Conservation (phyloP, 1,284 basidiomycete genomes). For the Sporisorium iseilematis-ciliati region DNA sequence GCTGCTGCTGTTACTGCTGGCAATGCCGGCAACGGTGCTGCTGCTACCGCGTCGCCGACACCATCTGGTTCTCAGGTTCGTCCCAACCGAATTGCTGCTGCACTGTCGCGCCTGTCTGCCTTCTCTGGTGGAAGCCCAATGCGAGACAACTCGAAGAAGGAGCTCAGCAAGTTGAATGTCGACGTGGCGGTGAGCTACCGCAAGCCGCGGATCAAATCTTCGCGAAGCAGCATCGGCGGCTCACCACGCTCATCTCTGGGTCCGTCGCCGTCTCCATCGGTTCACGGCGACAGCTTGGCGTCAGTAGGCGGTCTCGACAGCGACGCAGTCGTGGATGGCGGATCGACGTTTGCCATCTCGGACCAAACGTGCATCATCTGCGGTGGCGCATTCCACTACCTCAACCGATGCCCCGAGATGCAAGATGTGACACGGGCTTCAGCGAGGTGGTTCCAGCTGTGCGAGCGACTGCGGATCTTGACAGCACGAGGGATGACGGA, state of each 20-base stretch:
- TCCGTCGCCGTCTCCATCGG: conserved; percentile 20
- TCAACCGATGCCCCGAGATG: conserved; percentile 46
- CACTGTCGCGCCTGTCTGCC: conserved; percentile 32
- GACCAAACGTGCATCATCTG: conserved; percentile 47
- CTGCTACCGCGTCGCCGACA: conserved; percentile 7
- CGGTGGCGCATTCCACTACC: conserved; percentile 42
- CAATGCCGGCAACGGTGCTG: neutral
- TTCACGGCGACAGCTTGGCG: conserved; percentile 9
- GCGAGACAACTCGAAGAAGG: conserved; percentile 25
- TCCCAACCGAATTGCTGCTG: conserved; percentile 24
- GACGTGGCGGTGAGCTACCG: conserved; percentile 34
- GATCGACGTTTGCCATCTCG: conserved; percentile 8
- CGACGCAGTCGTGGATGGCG: conserved; percentile 3
- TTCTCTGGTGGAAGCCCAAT: conserved; percentile 30
- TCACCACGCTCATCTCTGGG: conserved; percentile 29
- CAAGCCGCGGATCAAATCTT: conserved; percentile 31
- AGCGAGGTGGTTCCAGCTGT: conserved; percentile 41
- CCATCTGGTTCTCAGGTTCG: conserved; percentile 12
- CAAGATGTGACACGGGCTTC: conserved; percentile 27
- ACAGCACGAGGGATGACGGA: conserved; percentile 20
- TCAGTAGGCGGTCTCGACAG: neutral
- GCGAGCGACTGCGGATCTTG: conserved; percentile 30
- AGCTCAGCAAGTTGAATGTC: conserved; percentile 28
- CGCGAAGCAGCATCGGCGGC: conserved; percentile 22
- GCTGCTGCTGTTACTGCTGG: too few relatives aligned